A percentile compares a stretch with the other conserved stretches of the same genome.
Evolutionary conservation across 2,329 filamentous ascomycete species (phyloP).

Genomic region (Salinomyces thailandicus): DNA sequence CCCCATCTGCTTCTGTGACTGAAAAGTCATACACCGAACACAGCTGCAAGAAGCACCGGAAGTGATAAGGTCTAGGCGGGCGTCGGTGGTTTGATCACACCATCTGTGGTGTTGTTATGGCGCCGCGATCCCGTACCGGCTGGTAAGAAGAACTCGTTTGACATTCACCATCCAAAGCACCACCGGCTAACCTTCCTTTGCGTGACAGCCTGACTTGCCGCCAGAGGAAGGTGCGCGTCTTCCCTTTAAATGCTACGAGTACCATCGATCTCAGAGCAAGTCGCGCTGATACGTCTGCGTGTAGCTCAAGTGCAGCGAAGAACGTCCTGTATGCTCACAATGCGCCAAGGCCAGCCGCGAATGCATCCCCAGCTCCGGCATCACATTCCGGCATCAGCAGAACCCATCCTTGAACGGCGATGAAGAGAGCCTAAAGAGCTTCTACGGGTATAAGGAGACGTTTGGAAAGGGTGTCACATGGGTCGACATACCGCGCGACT

Average conservation of each 20-base stretch:
- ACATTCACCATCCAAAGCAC: neutral
- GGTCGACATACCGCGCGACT: conserved; percentile 50
- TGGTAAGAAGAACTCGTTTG: conserved; percentile 18
- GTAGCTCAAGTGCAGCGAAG: conserved; percentile 56
- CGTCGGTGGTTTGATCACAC: no score
- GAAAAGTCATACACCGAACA: no score
- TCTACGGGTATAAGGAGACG: conserved; percentile 57
- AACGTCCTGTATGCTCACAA: conserved; percentile 50
- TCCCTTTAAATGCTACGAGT: no score
- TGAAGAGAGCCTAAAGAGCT: conserved; percentile 45
- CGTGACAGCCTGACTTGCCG: conserved; percentile 23
- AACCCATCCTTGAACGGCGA: conserved; percentile 56
- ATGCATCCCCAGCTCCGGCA: conserved; percentile 51
- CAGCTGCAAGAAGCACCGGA: no score
- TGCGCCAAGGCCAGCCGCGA: conserved; percentile 51
- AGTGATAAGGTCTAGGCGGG: no score
- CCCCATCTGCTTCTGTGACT: no score
- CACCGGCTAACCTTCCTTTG: conserved; percentile 20
- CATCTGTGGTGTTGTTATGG: no score
- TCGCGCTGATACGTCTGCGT: no score
- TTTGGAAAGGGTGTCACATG: conserved; percentile 52
- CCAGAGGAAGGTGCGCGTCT: conserved; percentile 20
- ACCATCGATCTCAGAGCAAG: no score
- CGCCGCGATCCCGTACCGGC: conserved; percentile 24
- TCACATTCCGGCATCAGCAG: conserved; percentile 58